Evolutionary conservation across 106 monocot genomes (phyloP).

Genomic region (Dioscorea dumetorum): DNA sequence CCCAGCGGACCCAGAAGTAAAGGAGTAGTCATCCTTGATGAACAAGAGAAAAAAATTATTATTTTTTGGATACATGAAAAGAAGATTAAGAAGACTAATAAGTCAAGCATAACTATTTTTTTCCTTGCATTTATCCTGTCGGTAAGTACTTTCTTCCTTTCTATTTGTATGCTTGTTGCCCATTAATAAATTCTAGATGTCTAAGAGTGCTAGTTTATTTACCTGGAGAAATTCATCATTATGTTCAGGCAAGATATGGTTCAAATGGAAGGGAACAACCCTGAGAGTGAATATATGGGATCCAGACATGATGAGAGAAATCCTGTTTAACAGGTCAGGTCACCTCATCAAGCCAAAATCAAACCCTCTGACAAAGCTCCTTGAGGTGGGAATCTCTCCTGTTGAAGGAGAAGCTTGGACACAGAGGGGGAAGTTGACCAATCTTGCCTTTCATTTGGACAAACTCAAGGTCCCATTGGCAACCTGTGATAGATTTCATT

Average conservation of each 20-base stretch:
- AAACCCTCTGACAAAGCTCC: constrained; percentile 17
- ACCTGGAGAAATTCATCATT: not conserved
- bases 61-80: no score
- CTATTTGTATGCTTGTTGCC: no score
- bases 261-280: constrained; percentile 30
- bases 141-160: no score
- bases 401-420: constrained; percentile 56
- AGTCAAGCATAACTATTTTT: no score
- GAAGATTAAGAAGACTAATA: no score
- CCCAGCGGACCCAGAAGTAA: no score
- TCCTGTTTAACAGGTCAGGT: constrained; percentile 27
- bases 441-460: constrained; percentile 46
- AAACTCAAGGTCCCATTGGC: constrained; percentile 34
- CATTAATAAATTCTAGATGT: no score
- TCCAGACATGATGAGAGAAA: constrained; percentile 30
- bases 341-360: constrained; percentile 21
- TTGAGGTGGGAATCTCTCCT: constrained; percentile 16
- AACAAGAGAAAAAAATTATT: no score
- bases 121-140: no score
- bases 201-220: no score
- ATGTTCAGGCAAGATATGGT: constrained; percentile 30
- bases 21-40: no score
- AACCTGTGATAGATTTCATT: not conserved
- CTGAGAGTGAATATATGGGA: constrained; percentile 37
- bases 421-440: constrained; percentile 33